A percentile compares a stretch with the other conserved stretches of the same genome.
phyloP scores from a whole-genome alignment of 140 eudicot species.

The Erigeron philadelphicus region DNA sequence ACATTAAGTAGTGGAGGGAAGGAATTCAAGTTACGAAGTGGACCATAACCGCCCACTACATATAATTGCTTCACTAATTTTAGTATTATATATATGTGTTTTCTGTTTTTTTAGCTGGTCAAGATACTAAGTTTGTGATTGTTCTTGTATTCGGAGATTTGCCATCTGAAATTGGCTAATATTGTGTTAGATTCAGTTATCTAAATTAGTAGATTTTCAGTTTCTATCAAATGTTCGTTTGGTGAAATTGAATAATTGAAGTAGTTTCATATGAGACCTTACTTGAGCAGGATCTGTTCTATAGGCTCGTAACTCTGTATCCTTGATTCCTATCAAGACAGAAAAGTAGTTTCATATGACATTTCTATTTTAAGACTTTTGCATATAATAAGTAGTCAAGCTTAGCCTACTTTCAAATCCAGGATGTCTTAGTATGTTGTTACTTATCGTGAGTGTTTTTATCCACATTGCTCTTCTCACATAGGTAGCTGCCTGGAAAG shows the following conservation, averaged over 20 bases:
- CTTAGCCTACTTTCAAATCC: neutral
- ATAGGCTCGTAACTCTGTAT: slow-evolving; percentile 74
- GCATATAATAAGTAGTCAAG: neutral
- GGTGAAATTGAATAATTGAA: neutral
- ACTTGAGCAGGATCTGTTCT: slow-evolving; percentile 64
- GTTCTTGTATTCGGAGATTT: no score
- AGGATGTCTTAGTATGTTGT: neutral
- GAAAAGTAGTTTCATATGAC: neutral
- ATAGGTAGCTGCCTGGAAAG: slow-evolving; percentile 99
- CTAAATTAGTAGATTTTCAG: no score
- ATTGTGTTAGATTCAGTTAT: no score
- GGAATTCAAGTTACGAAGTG: no score
- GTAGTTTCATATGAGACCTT: slow-evolving; percentile 9
- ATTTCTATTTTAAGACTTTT: neutral
- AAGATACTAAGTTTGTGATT: no score
- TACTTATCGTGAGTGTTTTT: neutral
- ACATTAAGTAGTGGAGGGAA: no score
- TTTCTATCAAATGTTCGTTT: neutral
- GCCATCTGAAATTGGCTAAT: no score
- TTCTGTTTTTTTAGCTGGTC: no score
- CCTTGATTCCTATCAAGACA: slow-evolving; percentile 62
- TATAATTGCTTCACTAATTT: no score
- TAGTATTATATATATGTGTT: no score
- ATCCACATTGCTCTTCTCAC: neutral
- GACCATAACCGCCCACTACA: no score